Evolutionary conservation across 352 stramenopile genomes (phyloP).

Genomic region (Pythium folliculosum): DNA sequence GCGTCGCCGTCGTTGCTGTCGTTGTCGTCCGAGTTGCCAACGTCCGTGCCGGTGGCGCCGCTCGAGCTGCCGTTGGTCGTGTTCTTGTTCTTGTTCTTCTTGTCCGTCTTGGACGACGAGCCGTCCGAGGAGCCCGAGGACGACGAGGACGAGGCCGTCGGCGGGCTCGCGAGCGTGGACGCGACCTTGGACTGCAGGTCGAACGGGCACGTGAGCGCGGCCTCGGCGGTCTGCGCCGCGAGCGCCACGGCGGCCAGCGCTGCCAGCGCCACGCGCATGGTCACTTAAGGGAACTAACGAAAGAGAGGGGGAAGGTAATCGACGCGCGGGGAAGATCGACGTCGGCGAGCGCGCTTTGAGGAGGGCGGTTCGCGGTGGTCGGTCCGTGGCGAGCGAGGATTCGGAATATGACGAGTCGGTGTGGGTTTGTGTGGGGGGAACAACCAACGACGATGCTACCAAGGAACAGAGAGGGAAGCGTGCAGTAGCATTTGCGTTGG

Average conservation of each 20-base stretch:
- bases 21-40: constrained; percentile 27
- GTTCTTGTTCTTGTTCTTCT: constrained; percentile 27
- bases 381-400: constrained; percentile 9
- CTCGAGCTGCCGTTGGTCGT: constrained; percentile 24
- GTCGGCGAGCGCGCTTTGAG: neutral
- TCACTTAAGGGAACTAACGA: neutral
- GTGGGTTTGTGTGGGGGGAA: neutral
- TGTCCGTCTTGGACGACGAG: constrained; percentile 29
- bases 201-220: constrained; percentile 57
- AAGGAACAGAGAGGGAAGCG: constrained; percentile 3
- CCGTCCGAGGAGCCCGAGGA: constrained; percentile 18
- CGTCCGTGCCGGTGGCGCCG: constrained; percentile 18
- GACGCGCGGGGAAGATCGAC: neutral
- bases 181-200: constrained; percentile 55
- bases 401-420: constrained; percentile 15
- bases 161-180: constrained; percentile 64
- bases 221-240: constrained; percentile 21
- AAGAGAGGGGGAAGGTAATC: neutral
- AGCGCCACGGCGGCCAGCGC: constrained; percentile 28
- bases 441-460: no score
- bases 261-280: constrained; percentile 33
- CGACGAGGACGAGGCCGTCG: constrained; percentile 42
- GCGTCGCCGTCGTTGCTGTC: constrained; percentile 28
- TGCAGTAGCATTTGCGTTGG: neutral
- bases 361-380: neutral